Evolutionary conservation across 768 basidiomycete genomes (phyloP).

Genomic region (Mycena metata): DNA sequence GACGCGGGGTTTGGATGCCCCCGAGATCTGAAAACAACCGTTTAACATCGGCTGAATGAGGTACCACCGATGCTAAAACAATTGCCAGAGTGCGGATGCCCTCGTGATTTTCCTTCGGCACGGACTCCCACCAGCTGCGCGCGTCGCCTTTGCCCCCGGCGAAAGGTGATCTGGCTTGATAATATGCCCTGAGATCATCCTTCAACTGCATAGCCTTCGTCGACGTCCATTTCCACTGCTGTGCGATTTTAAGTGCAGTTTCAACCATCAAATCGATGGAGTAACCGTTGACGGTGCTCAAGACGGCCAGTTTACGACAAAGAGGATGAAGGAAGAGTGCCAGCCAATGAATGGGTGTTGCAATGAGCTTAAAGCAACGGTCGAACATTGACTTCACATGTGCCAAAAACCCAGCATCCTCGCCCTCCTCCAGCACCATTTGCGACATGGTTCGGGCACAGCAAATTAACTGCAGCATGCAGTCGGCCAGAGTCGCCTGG

Average conservation of each 20-base stretch:
- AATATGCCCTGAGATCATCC: slow-evolving; percentile 43
- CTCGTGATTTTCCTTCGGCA: slow-evolving; percentile 28
- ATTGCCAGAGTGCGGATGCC: slow-evolving; percentile 37
- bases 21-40: slow-evolving; percentile 40
- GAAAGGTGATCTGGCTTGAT: slow-evolving; percentile 41
- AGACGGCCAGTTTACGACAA: neutral
- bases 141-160: slow-evolving; percentile 39
- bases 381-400: too few species aligned
- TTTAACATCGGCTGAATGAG: slow-evolving; percentile 43
- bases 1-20: slow-evolving; percentile 36
- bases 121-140: slow-evolving; percentile 44
- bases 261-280: slow-evolving; percentile 39
- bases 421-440: slow-evolving; percentile 32
- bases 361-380: neutral
- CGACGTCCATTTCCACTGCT: slow-evolving; percentile 45
- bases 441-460: slow-evolving; percentile 39
- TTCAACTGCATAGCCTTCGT: slow-evolving; percentile 39
- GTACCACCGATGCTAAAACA: slow-evolving; percentile 36
- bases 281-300: slow-evolving; percentile 34
- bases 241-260: slow-evolving; percentile 40
- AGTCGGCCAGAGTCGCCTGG: slow-evolving; percentile 48
- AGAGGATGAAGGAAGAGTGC: neutral
- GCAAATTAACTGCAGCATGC: slow-evolving; percentile 51
- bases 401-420: too few species aligned
- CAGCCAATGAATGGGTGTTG: neutral